Evolutionary conservation across 2,329 filamentous ascomycete species (phyloP).

Genomic region (Blastomyces emzantsi): DNA sequence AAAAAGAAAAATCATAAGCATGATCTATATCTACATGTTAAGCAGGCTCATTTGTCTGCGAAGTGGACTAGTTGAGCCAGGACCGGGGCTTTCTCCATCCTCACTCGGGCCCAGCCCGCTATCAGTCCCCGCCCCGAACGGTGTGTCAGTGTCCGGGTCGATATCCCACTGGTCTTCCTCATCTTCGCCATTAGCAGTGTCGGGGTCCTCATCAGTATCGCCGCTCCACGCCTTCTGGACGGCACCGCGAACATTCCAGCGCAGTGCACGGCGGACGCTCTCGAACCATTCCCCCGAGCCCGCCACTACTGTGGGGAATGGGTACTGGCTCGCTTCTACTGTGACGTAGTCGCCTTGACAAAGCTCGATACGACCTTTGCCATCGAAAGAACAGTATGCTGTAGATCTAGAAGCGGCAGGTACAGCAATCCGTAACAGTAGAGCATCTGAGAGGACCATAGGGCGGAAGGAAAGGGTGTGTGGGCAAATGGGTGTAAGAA

Average conservation of each 20-base stretch:
- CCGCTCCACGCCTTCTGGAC: constrained; percentile 76
- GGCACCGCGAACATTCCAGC: constrained; percentile 91
- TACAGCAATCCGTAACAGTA: constrained; percentile 81
- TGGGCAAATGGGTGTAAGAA: constrained; percentile 94
- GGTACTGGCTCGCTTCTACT: constrained; percentile 90
- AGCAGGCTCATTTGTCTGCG: constrained; percentile 65
- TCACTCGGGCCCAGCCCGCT: constrained; percentile 52
- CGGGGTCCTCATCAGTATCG: constrained; percentile 18
- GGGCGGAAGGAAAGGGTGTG: constrained; percentile 95
- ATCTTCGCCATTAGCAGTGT: constrained; percentile 31
- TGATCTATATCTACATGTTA: constrained; percentile 42
- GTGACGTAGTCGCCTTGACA: constrained; percentile 92
- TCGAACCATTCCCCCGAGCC: constrained; percentile 94
- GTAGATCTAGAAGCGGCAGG: constrained; percentile 79
- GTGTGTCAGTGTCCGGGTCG: constrained; percentile 59
- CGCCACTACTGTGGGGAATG: constrained; percentile 90
- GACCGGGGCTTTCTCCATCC: constrained; percentile 50
- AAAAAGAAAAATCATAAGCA: neutral
- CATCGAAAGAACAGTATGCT: constrained; percentile 95
- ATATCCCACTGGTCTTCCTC: constrained; percentile 77
- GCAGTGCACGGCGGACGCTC: constrained; percentile 79
- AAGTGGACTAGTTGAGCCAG: constrained; percentile 54
- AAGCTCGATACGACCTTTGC: constrained; percentile 89
- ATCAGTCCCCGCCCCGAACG: constrained; percentile 30
- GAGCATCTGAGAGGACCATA: constrained; percentile 94